Evolutionary conservation across 2,329 filamentous ascomycete species (phyloP).

Genomic region (Leptographium procerum): DNA sequence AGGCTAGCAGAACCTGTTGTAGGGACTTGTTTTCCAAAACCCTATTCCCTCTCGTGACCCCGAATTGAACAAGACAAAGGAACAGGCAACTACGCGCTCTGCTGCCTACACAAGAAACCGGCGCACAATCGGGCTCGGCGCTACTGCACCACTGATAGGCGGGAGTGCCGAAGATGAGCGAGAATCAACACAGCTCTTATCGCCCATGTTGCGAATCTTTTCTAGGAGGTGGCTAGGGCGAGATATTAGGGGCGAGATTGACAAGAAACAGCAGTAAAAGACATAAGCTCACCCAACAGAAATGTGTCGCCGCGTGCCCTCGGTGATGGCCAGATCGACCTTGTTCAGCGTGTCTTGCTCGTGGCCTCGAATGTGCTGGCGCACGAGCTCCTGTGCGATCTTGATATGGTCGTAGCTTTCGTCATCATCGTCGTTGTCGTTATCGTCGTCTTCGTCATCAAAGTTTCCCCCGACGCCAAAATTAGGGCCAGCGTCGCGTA

Average conservation of each 20-base stretch:
- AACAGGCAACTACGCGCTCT: background rate
- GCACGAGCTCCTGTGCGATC: slow-evolving; percentile 44
- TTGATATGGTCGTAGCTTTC: slow-evolving; percentile 25
- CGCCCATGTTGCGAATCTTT: slow-evolving; percentile 37
- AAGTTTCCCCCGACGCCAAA: slow-evolving; percentile 12
- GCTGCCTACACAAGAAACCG: background rate
- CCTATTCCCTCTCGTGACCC: background rate
- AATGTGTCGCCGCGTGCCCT: slow-evolving; percentile 41
- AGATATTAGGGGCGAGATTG: slow-evolving; percentile 2
- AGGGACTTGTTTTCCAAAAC: background rate
- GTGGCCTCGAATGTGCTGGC: slow-evolving; percentile 50
- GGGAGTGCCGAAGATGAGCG: background rate
- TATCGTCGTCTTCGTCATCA: background rate
- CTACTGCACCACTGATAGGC: background rate
- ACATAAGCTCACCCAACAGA: slow-evolving; percentile 42
- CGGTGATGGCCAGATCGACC: slow-evolving; percentile 41
- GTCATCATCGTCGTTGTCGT: background rate
- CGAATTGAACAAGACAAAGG: background rate
- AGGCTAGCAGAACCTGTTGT: background rate
- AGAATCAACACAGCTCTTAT: slow-evolving; percentile 16
- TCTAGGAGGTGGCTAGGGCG: slow-evolving; percentile 39
- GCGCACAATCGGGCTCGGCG: slow-evolving; percentile 3
- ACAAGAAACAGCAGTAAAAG: slow-evolving; percentile 15
- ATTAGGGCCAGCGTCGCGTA: slow-evolving; percentile 28
- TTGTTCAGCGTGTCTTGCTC: slow-evolving; percentile 37